Evolutionary conservation across 805 yeast genomes (phyloP), one percentile per base, ranked within the genome.

Genomic region (Teunomyces funiuensis): DNA sequence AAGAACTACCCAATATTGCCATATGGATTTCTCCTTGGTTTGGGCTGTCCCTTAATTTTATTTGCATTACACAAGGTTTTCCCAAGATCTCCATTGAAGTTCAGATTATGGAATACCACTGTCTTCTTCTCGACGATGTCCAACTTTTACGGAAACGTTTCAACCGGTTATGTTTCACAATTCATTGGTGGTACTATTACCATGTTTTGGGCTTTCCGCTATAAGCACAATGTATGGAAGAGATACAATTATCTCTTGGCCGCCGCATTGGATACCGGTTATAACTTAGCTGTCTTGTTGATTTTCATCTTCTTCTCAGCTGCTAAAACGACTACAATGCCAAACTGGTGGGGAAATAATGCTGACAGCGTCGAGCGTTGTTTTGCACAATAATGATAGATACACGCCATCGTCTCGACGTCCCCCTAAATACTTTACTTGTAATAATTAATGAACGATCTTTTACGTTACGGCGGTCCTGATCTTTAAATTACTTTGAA

Each of bases 341-440:
- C 77, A 0, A 27, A 57, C 38, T 75, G 79, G 80, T 75, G 75
- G 71, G 80, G 80, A 8, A 75, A 75, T 49, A 69, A 73, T 45
- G 54, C 57, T 1, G 43, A 44, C 13, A 68, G 60, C 43, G 59
- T 75, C 5, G 79, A 75, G 47, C 57, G 74, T 41, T 75, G 80
- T 45, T 75, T 71, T 55, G 77, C 77, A 10, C 22, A 10, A 7
- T 38, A 20, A 30, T 5, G 2, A n/a, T 6, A 4, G 11, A 31
- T n/a, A 18, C 18, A 18, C 5, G 9, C n/a, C n/a, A n/a, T n/a
- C 2, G 34, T 8, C 5, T 11, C 16, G 6, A 17, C 3, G 18
- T 31, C 34, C 18, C 13, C 19, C 13, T 10, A 11, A 13, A 18
- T 11, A 11, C 19, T 31, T 31, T 18, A 31, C 11, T 31, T 31